phyloP scores from a whole-genome alignment of 2,329 filamentous ascomycete genomes.

The Fusarium chuoi region DNA sequence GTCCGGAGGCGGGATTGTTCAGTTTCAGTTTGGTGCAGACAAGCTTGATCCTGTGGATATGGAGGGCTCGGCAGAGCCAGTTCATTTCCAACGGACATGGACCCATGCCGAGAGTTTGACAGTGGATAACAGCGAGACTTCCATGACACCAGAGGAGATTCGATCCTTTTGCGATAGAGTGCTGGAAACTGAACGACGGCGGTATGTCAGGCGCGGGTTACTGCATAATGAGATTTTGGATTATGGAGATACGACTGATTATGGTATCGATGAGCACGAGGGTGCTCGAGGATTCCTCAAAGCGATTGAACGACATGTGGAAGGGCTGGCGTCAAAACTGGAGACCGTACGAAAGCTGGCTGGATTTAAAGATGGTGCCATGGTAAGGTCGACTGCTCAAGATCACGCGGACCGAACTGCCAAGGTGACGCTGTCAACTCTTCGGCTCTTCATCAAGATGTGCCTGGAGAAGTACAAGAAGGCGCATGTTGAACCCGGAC shows the following conservation, averaged over 20 bases:
- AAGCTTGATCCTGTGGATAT: conserved; percentile 96
- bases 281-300: conserved; percentile 84
- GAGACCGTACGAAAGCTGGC: conserved; percentile 60
- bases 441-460: conserved; percentile 79
- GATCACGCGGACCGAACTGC: conserved; percentile 75
- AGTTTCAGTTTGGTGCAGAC: conserved; percentile 97
- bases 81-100: conserved; percentile 92
- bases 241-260: conserved; percentile 76
- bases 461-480: conserved; percentile 92
- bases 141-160: conserved; percentile 80
- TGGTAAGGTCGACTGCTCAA: conserved; percentile 52
- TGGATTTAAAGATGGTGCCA: conserved; percentile 51
- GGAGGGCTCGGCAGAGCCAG: conserved; percentile 92
- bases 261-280: conserved; percentile 80
- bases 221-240: conserved; percentile 59
- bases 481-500: conserved; percentile 91
- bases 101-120: conserved; percentile 81
- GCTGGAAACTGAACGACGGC: conserved; percentile 69
- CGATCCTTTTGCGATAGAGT: conserved; percentile 73
- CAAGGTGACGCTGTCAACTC: conserved; percentile 81
- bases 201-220: background rate
- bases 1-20: conserved; percentile 86
- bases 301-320: conserved; percentile 79
- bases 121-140: conserved; percentile 79
- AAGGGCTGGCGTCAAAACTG: conserved; percentile 69